Evolutionary conservation across 495 filamentous ascomycete genomes (phyloP).

Genomic region (Aspergillus ostianus): DNA sequence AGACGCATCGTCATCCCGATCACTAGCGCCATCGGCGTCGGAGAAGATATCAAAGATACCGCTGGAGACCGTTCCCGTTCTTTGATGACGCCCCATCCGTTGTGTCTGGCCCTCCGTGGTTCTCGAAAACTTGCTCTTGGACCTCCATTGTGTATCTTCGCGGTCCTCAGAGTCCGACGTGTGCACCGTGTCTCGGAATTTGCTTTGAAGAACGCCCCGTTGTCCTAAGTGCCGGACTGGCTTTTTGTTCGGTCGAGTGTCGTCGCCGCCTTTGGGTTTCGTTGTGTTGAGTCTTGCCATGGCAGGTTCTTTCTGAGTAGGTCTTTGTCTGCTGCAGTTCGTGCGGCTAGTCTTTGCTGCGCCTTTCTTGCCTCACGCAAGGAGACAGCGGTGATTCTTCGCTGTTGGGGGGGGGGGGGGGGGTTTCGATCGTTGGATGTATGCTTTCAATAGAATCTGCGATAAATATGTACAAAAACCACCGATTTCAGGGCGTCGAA

Average conservation of each 20-base stretch:
- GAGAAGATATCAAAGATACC: conserved; percentile 34
- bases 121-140: conserved; percentile 2
- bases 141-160: conserved; percentile 6
- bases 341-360: not conserved
- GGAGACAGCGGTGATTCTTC: not conserved
- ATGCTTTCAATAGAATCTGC: not conserved
- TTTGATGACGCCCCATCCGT: conserved; percentile 12
- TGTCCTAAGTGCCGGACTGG: conserved; percentile 4
- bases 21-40: conserved; percentile 26
- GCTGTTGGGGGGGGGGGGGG: too few relatives aligned
- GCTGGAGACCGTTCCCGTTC: conserved; percentile 18
- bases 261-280: conserved; percentile 8
- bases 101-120: conserved; percentile 11
- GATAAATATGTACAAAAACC: not conserved
- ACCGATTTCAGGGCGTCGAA: not conserved
- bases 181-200: conserved; percentile 6
- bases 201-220: conserved; percentile 3
- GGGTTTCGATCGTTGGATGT: not conserved
- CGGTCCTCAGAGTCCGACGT: conserved; percentile 5
- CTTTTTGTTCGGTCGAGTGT: conserved; percentile 1
- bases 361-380: not conserved
- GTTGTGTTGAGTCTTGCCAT: conserved; percentile 27
- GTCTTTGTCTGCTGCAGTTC: conserved; percentile 1
- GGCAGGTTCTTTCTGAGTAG: not conserved
- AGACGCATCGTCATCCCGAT: conserved; percentile 15